Evolutionary conservation across 345 rosid genomes (phyloP).

Genomic region (Litchi chinensis): DNA sequence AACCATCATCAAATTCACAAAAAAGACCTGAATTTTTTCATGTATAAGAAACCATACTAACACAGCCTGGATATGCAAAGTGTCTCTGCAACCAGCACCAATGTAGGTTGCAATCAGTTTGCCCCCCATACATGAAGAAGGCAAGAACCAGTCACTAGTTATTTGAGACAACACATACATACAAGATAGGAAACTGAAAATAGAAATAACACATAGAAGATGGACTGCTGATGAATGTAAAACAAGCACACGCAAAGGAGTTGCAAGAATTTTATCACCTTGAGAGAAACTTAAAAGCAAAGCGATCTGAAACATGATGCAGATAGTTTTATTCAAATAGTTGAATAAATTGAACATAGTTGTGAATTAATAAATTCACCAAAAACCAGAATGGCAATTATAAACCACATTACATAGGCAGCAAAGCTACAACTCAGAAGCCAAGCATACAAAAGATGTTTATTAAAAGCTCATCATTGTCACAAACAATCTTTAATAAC

Average conservation of each 20-base stretch:
- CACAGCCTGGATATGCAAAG: background rate
- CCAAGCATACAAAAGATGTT: background rate
- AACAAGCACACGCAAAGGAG: background rate
- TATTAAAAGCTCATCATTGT: slow-evolving; percentile 4
- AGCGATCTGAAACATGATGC: background rate
- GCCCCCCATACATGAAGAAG: background rate
- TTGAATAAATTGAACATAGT: background rate
- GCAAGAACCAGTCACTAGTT: no score
- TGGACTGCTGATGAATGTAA: no score
- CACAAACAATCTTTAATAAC: slow-evolving; percentile 3
- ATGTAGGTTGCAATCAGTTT: background rate
- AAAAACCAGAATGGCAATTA: background rate
- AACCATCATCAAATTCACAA: background rate
- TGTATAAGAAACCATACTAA: background rate
- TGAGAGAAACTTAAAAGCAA: no score
- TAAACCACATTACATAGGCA: background rate
- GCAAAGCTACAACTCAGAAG: background rate
- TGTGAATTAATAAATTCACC: background rate
- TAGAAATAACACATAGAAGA: no score
- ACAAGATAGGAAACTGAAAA: no score
- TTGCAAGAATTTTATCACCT: no score
- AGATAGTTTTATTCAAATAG: no score
- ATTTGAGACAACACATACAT: no score
- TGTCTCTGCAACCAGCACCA: background rate
- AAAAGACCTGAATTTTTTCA: background rate